These are phyloP conservation scores for Pseudocercospora vitis DNA, from an alignment of 2,329 filamentous ascomycete species.

Conservation along the genomic window DNA sequence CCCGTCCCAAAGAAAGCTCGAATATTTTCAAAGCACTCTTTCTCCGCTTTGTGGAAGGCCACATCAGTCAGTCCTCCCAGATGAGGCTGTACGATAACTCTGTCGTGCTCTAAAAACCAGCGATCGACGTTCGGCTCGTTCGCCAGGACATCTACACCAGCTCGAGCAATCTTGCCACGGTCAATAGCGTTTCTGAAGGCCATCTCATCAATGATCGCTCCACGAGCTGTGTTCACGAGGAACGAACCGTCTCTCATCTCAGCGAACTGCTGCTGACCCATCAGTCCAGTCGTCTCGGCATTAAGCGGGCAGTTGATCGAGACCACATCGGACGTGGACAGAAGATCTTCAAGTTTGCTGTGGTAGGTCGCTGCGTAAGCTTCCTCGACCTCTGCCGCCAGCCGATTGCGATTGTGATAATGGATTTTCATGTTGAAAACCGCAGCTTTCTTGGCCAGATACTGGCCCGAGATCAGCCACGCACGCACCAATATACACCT, in stretches of 20 bases:
- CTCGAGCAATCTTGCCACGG: conserved; percentile 48
- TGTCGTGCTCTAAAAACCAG: conserved; percentile 46
- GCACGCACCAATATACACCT: background rate
- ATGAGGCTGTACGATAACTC: conserved; percentile 64
- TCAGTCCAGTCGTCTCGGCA: conserved; percentile 42
- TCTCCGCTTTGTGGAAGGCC: conserved; percentile 66
- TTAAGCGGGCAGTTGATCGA: conserved; percentile 53
- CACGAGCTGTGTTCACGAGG: conserved; percentile 55
- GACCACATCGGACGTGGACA: conserved; percentile 45
- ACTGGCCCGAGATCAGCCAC: conserved; percentile 14
- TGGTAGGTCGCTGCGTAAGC: conserved; percentile 55
- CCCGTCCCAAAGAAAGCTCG: conserved; percentile 56
- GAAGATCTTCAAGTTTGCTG: conserved; percentile 46
- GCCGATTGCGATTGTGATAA: conserved; percentile 60
- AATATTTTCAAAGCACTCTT: conserved; percentile 66
- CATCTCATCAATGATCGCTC: conserved; percentile 51
- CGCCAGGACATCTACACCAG: conserved; percentile 52
- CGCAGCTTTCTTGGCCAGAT: conserved; percentile 58
- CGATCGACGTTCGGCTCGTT: conserved; percentile 52
- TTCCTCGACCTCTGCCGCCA: conserved; percentile 46
- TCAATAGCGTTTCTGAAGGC: conserved; percentile 51
- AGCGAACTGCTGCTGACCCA: conserved; percentile 44
- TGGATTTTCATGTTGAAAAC: conserved; percentile 67
- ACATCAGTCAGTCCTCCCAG: conserved; percentile 67
- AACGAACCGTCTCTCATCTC: conserved; percentile 51